Conservation (phyloP, 2,329 filamentous ascomycete species). For the Exophiala lecanii-corni region DNA sequence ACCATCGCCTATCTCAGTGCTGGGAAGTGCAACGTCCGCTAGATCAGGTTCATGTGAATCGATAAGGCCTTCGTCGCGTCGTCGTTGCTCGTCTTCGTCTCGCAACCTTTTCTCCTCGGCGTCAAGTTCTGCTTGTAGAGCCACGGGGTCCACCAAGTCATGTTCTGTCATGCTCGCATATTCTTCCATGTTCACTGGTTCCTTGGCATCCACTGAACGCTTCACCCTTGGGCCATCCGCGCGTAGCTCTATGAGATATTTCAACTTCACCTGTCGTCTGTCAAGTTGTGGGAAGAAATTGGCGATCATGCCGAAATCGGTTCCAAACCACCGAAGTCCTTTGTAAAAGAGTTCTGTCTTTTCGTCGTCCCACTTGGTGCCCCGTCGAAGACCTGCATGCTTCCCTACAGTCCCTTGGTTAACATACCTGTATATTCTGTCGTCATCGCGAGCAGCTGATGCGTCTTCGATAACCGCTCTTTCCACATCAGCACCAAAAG, state of each 20-base stretch:
- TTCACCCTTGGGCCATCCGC: constrained; percentile 51
- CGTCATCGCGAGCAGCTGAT: constrained; percentile 40
- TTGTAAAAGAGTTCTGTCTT: constrained; percentile 60
- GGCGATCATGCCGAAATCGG: constrained; percentile 59
- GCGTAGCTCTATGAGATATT: constrained; percentile 59
- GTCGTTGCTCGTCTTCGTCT: constrained; percentile 35
- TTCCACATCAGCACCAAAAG: constrained; percentile 51
- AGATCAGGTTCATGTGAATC: constrained; percentile 8
- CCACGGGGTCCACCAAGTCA: constrained; percentile 41
- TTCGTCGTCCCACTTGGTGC: constrained; percentile 54
- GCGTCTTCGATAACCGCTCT: constrained; percentile 41
- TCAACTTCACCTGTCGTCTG: constrained; percentile 59
- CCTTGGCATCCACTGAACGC: constrained; percentile 44
- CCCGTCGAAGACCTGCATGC: constrained; percentile 43
- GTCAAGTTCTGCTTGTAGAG: constrained; percentile 43
- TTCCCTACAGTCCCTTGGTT: constrained; percentile 44
- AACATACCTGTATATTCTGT: constrained; percentile 42
- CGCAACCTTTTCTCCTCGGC: constrained; percentile 40
- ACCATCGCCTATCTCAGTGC: constrained; percentile 27
- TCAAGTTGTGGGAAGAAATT: constrained; percentile 57
- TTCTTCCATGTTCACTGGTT: constrained; percentile 40
- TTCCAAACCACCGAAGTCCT: constrained; percentile 59
- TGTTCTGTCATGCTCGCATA: constrained; percentile 46
- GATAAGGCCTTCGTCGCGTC: constrained; percentile 24
- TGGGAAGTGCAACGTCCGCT: constrained; percentile 29